Percentiles rank a stretch among this genome's conserved stretches.
phyloP scores from a whole-genome alignment of 805 yeast genomes.

The Schwanniomyces polymorphus region DNA sequence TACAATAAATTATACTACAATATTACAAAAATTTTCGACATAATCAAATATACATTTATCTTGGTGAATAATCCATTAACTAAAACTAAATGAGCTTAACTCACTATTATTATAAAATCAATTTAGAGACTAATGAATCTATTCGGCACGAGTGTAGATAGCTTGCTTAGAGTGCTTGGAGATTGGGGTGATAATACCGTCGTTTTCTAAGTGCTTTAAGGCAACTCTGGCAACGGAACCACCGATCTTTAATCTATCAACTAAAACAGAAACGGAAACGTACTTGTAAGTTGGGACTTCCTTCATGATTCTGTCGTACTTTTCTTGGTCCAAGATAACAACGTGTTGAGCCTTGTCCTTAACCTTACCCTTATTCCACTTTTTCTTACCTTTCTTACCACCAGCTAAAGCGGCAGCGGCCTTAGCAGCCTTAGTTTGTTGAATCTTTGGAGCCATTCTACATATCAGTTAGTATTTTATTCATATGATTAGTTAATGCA shows the following conservation, averaged over 20 bases:
- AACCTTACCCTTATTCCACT: slow-evolving; percentile 99
- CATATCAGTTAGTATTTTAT: slow-evolving; percentile 20
- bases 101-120: neutral
- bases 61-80: slow-evolving; percentile 8
- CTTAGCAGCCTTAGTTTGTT: slow-evolving; percentile 99
- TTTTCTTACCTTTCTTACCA: slow-evolving; percentile 99
- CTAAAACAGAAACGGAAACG: slow-evolving; percentile 96
- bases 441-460: slow-evolving; percentile 98
- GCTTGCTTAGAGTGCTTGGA: slow-evolving; percentile 95
- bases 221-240: slow-evolving; percentile 99
- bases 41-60: slow-evolving; percentile 7
- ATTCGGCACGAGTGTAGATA: slow-evolving; percentile 82
- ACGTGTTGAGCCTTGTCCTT: slow-evolving; percentile 99
- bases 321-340: slow-evolving; percentile 95
- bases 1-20: neutral
- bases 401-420: slow-evolving; percentile 99
- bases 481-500: neutral
- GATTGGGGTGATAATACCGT: slow-evolving; percentile 93
- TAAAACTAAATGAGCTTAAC: slow-evolving; percentile 1
- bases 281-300: slow-evolving; percentile 99
- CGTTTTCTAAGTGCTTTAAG: slow-evolving; percentile 89
- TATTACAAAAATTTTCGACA: neutral
- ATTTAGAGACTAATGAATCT: slow-evolving; percentile 13
- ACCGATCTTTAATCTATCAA: slow-evolving; percentile 98
- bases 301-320: slow-evolving; percentile 98